phyloP scores from a whole-genome alignment of 2,329 filamentous ascomycete species.

The Xylaria sp. region DNA sequence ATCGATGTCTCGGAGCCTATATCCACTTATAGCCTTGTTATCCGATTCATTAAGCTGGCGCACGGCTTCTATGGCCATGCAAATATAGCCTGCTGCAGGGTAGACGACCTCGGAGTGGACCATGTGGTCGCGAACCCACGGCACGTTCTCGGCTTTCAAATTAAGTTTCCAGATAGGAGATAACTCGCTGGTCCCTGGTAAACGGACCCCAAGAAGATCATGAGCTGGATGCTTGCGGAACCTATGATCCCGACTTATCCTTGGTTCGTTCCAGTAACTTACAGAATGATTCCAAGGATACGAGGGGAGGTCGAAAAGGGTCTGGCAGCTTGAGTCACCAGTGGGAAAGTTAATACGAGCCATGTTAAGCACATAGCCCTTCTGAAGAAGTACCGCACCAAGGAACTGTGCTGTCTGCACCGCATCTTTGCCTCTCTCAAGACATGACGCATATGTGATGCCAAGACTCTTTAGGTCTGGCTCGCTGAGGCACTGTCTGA shows the following conservation, averaged over 20 bases:
- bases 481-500: slow-evolving; percentile 40
- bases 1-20: slow-evolving; percentile 32
- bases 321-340: slow-evolving; percentile 1
- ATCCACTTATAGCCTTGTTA: slow-evolving; percentile 12
- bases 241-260: slow-evolving; percentile 28
- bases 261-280: slow-evolving; percentile 34
- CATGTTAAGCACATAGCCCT: slow-evolving; percentile 30
- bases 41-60: slow-evolving; percentile 22
- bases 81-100: slow-evolving; percentile 37
- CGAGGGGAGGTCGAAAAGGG: slow-evolving; percentile 31
- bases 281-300: slow-evolving; percentile 41
- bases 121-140: slow-evolving; percentile 40
- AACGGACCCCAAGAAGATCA: slow-evolving; percentile 35
- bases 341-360: slow-evolving; percentile 24
- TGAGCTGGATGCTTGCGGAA: slow-evolving; percentile 25
- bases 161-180: slow-evolving; percentile 28
- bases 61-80: slow-evolving; percentile 38
- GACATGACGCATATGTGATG: slow-evolving; percentile 31
- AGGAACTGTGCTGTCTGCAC: slow-evolving; percentile 15
- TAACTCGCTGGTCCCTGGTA: slow-evolving; percentile 10
- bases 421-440: slow-evolving; percentile 39
- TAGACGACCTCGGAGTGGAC: slow-evolving; percentile 31
- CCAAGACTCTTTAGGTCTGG: slow-evolving; percentile 5
- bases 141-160: slow-evolving; percentile 26
- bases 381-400: slow-evolving; percentile 12